These are phyloP conservation scores for Trypanosoma avium DNA, from an alignment of 208 protist genomes.

Conservation along the genomic window DNA sequence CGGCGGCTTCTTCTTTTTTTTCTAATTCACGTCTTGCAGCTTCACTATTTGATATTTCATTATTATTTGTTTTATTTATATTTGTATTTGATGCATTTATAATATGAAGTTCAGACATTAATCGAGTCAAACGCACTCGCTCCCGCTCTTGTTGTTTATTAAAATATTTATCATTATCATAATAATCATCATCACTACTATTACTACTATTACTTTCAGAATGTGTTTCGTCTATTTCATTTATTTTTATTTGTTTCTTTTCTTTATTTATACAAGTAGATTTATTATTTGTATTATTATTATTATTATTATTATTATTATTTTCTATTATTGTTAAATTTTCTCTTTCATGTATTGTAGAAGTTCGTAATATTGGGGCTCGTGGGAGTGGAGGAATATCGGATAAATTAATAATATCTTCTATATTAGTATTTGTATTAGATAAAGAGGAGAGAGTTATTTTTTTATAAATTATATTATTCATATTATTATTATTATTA, in stretches of 20 bases:
- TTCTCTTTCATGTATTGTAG: no score
- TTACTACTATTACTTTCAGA: not conserved
- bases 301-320: not conserved
- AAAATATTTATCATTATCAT: conserved; percentile 32
- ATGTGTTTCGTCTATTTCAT: not conserved
- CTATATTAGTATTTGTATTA: no score
- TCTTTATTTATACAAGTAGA: not conserved
- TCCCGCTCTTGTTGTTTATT: conserved; percentile 7
- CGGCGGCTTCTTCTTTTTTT: not conserved
- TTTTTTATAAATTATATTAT: no score
- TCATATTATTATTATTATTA: no score
- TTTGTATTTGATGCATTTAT: not conserved
- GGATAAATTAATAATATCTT: not conserved
- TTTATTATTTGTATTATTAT: not conserved
- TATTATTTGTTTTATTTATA: not conserved
- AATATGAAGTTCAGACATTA: conserved; percentile 15
- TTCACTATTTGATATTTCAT: not conserved
- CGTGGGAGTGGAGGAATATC: conserved; percentile 24
- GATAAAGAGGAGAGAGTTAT: no score
- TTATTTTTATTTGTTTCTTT: no score
- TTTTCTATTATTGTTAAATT: no score
- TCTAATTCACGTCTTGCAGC: no score
- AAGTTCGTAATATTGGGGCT: not conserved
- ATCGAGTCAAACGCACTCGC: conserved; percentile 9
- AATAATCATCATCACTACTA: conserved; percentile 20